phyloP scores from a whole-genome alignment of 345 rosid genomes.

The Sisymbrium altissimum region DNA sequence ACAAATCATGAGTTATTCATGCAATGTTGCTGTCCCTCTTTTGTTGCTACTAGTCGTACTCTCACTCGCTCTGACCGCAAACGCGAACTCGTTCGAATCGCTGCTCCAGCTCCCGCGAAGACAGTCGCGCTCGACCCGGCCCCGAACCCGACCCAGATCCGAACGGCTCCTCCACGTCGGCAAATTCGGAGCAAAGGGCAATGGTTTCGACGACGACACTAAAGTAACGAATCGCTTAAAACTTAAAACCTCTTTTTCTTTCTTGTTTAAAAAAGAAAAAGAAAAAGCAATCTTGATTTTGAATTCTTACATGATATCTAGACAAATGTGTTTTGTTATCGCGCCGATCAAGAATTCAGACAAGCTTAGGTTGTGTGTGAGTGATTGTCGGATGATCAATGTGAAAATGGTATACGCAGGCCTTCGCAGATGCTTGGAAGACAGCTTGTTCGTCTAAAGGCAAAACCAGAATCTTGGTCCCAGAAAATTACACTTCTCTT shows the following conservation, averaged over 20 bases:
- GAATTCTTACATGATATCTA: not conserved
- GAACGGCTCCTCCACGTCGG: constrained; percentile 49
- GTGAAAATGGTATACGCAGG: constrained; percentile 42
- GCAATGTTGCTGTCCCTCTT: not conserved
- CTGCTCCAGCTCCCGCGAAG: constrained; percentile 54
- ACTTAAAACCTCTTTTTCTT: too few relatives aligned
- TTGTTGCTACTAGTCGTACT: not conserved
- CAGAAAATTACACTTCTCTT: constrained; percentile 51
- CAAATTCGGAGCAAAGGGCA: constrained; percentile 70
- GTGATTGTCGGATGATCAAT: not conserved
- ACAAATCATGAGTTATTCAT: constrained; percentile 14
- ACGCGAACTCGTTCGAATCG: constrained; percentile 48
- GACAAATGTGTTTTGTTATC: not conserved
- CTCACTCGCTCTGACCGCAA: constrained; percentile 29
- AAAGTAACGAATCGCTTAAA: too few relatives aligned
- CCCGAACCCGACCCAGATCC: constrained; percentile 42
- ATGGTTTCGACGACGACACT: constrained; percentile 52
- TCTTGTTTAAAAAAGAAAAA: too few relatives aligned
- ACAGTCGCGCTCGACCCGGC: constrained; percentile 29
- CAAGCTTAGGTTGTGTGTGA: not conserved
- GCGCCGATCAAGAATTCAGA: not conserved
- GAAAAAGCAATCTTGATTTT: not conserved
- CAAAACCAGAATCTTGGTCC: constrained; percentile 50
- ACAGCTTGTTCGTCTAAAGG: constrained; percentile 62
- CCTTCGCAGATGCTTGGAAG: constrained; percentile 61